Evolutionary conservation across 495 filamentous ascomycete genomes (phyloP), one percentile per base, ranked within the genome.

Genomic region (Penicillium coffeae): DNA sequence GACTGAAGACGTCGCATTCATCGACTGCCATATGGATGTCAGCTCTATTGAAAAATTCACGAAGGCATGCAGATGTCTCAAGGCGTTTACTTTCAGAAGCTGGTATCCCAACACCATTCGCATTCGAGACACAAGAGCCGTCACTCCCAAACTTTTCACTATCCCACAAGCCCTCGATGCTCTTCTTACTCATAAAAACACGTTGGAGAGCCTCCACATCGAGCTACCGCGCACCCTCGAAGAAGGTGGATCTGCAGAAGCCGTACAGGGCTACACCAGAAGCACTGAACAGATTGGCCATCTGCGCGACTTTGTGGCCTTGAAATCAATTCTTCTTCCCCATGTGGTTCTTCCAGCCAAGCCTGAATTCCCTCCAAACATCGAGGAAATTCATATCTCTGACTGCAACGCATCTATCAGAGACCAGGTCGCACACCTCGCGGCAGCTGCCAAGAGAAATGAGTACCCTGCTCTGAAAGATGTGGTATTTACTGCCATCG

Each of bases 351-450:
- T 66, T 15, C 51, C 60, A 8, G 5, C 35, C 15, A 51, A 58
- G 18, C 60, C 61, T 12, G 21, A 52, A 32, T 58, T 66, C 20
- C 52, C 60, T 2, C 39, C 47, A 3, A 52, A 54, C 10, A 37
- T 66, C 2, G 13, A 54, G 32, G 3, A 37, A 3, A 53, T 66
- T 21, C 25, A 30, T 30, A n/a, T n/a, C n/a, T 40, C 49, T 20
- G 56, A 66, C 46, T 62, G 60, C 52, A 62, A 56, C 37, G 48
- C 50, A 10, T 60, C 63, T 8, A 46, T 62, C 22, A 33, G 42
- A 1, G 43, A 60, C 2, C 40, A 60, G 41, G 38, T 45, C 5
- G 38, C 54, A 22, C 42, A 57, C 12, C 49, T 66, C 39, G 63
- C 58, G 4, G 45, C 39, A n/a, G 61, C 60, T 18, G 42, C 21